phyloP scores from a whole-genome alignment of 176 grass and related monocot species.

The Pharus latifolius region DNA sequence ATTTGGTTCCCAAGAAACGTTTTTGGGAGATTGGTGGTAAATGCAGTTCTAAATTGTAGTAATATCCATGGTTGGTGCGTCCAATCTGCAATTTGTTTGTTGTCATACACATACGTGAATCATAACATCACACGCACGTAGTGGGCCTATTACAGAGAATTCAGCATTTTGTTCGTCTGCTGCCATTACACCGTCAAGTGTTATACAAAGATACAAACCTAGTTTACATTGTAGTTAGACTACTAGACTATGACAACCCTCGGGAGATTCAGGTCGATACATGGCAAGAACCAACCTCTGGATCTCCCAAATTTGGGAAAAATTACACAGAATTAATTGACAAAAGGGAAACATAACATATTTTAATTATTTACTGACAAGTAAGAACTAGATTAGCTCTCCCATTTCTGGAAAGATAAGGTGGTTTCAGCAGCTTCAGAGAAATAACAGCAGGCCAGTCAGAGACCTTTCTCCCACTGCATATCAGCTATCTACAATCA shows the following conservation, averaged over 20 bases:
- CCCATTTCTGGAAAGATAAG: conserved; percentile 21
- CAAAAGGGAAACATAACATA: conserved; percentile 5
- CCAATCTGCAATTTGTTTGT: neutral
- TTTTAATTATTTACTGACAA: conserved; percentile 8
- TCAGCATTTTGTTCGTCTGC: neutral
- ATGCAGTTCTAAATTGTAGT: too few species aligned
- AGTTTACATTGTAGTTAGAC: conserved; percentile 19
- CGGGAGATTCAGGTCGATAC: conserved; percentile 6
- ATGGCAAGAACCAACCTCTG: neutral
- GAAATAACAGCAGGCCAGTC: conserved; percentile 13
- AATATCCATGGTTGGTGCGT: too few species aligned
- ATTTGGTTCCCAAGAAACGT: too few species aligned
- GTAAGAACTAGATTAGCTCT: conserved; percentile 17
- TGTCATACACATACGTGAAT: conserved; percentile 7
- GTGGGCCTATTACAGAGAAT: conserved; percentile 9
- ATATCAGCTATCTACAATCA: conserved; percentile 3
- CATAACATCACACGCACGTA: too few species aligned
- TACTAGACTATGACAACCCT: neutral
- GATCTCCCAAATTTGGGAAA: neutral
- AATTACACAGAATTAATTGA: conserved; percentile 4
- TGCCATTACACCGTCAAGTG: conserved; percentile 8
- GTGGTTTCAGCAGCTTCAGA: neutral
- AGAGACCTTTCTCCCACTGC: conserved; percentile 4
- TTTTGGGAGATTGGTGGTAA: too few species aligned
- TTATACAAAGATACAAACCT: conserved; percentile 15